Evolutionary conservation across 2,329 filamentous ascomycete species (phyloP), one percentile per base, ranked within the genome.

Genomic region (Colletotrichum sidae): DNA sequence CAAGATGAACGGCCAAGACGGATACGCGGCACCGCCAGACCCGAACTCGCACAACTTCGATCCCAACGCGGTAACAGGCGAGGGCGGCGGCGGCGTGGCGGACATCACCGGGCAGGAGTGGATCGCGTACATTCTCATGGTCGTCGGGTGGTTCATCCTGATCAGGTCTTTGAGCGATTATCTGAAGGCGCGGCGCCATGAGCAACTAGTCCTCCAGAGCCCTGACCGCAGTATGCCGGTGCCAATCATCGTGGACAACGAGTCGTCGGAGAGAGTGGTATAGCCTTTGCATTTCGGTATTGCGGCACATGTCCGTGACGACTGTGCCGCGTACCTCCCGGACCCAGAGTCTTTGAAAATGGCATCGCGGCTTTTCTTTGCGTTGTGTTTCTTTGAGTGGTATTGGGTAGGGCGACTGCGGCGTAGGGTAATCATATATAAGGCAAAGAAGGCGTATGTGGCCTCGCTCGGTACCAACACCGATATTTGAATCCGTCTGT

Each of bases 111-210:
- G 90, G 55, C 90, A 86, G 69, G 94, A 98, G 75, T 97, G 93
- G 93, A 83, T 97, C 68, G 92, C 94, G 10, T 99, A 98, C 73
- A 83, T 92, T 13, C 80, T 99, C 52, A 99, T 99, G 96, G 92
- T 99, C 74, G 91, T 97, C 2, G 96, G 96, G 6, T 99, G 96
- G 96, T 98, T 98, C 74, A 94, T 99, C 68, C 83, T 99, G 68
- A 98, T 99, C 75, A 88, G 94, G 78, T 90, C 94, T n/a, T 89
- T 97, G 15, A 94, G 91, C 72, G 94, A 98, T 76, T 99, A 96
- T 75, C 80, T 98, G 68, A 88, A 90, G 70, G 96, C 94, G 42
- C 87, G 95, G 75, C 86, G 93, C 73, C 96, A 98, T 75, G 96
- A 99, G 80, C 92, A 96, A 76, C 83, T 99, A 55, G 93, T 99